Evolutionary conservation across 2,329 filamentous ascomycete genomes (phyloP).

Genomic region (Nemania serpens): DNA sequence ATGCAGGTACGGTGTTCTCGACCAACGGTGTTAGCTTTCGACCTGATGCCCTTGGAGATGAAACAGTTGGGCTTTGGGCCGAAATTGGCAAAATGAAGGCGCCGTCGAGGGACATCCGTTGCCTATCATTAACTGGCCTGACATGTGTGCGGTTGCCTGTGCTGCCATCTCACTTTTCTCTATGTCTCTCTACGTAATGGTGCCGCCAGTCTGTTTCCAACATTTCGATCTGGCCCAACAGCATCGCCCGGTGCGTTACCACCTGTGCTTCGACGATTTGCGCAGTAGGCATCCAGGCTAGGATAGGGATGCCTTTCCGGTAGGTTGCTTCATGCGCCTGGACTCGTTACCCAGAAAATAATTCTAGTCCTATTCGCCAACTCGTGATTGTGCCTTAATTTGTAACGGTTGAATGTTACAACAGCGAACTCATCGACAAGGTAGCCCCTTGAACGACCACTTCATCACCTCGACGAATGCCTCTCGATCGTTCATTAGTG

Average conservation of each 20-base stretch:
- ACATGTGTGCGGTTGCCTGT: conserved; percentile 12
- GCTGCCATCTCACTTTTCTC: not conserved
- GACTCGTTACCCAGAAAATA: not conserved
- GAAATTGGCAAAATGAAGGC: conserved; percentile 18
- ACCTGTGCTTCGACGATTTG: conserved; percentile 14
- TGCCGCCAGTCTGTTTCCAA: not conserved
- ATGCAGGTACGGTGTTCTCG: not conserved
- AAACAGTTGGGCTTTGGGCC: conserved; percentile 20
- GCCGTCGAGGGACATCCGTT: not conserved
- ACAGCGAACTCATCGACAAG: too few relatives aligned
- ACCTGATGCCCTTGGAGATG: conserved; percentile 7
- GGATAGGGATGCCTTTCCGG: conserved; percentile 3
- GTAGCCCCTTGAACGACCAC: too few relatives aligned
- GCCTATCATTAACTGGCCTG: conserved; percentile 17
- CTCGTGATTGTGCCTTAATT: not conserved
- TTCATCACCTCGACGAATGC: too few relatives aligned
- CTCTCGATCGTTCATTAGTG: too few relatives aligned
- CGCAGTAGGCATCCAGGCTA: not conserved
- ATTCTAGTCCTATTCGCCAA: not conserved
- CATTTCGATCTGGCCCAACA: conserved; percentile 6
- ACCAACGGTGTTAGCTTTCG: conserved; percentile 10
- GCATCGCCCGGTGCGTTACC: not conserved
- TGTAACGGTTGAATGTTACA: too few relatives aligned
- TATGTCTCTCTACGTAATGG: not conserved
- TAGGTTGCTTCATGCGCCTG: not conserved